phyloP scores from a whole-genome alignment of 345 rosid species.

The Pugionium dolabratum region DNA sequence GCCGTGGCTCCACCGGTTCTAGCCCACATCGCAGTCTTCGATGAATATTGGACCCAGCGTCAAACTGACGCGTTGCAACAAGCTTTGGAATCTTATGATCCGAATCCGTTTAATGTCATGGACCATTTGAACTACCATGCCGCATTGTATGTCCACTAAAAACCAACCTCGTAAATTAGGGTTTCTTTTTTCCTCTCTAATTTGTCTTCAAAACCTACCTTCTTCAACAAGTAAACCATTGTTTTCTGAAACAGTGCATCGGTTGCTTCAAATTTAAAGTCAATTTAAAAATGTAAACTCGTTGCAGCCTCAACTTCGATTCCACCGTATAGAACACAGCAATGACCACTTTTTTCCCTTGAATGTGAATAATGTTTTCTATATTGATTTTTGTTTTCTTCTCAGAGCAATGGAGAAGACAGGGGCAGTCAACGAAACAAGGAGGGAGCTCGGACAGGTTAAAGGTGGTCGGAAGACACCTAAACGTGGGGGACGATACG shows the following conservation, averaged over 20 bases:
- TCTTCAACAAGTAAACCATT: slow-evolving; percentile 7
- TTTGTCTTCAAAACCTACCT: slow-evolving; percentile 11
- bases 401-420: slow-evolving; percentile 36
- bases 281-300: neutral
- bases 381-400: too few relatives aligned
- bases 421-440: slow-evolving; percentile 44
- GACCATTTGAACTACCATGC: slow-evolving; percentile 44
- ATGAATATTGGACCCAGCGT: slow-evolving; percentile 59
- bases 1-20: slow-evolving; percentile 22
- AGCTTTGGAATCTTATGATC: slow-evolving; percentile 43
- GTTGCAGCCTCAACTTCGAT: neutral
- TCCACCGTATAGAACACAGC: neutral
- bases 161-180: slow-evolving; percentile 3
- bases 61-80: slow-evolving; percentile 41
- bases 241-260: neutral
- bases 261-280: neutral
- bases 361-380: neutral
- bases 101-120: slow-evolving; percentile 54
- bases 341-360: neutral
- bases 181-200: neutral
- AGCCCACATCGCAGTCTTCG: slow-evolving; percentile 47
- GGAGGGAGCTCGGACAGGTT: slow-evolving; percentile 46
- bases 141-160: slow-evolving; percentile 29
- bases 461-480: slow-evolving; percentile 16
- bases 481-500: slow-evolving; percentile 37